These are phyloP conservation scores for Flaveria linearis DNA, from an alignment of 129 eudicot genomes.

Conservation along the genomic window DNA sequence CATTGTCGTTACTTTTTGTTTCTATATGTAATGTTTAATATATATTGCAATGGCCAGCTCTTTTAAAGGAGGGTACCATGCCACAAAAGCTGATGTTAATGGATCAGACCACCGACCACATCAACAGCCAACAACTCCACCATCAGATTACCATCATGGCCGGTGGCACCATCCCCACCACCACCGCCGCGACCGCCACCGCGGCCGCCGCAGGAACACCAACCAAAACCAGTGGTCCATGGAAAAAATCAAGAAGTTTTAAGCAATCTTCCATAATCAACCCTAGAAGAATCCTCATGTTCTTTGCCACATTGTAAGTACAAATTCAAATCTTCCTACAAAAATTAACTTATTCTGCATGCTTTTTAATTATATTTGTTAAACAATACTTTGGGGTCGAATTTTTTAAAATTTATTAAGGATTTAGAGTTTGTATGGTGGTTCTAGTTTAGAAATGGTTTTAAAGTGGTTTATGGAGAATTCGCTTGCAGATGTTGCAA, in stretches of 20 bases:
- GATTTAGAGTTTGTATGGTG: no score
- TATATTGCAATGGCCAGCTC: slow-evolving; percentile 39
- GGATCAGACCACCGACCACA: slow-evolving; percentile 40
- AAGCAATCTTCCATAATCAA: slow-evolving; percentile 51
- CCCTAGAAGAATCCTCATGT: slow-evolving; percentile 58
- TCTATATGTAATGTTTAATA: slow-evolving; percentile 10
- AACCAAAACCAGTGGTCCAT: slow-evolving; percentile 34
- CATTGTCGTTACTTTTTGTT: slow-evolving; percentile 22
- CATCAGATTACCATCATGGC: slow-evolving; percentile 62
- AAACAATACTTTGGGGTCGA: no score
- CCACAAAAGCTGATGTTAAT: slow-evolving; percentile 56
- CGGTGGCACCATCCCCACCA: slow-evolving; percentile 31
- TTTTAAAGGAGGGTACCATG: slow-evolving; percentile 43
- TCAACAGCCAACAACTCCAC: slow-evolving; percentile 40
- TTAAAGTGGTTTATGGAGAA: no score
- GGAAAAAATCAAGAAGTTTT: slow-evolving; percentile 54
- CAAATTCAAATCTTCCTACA: not conserved
- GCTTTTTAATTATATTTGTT: no score
- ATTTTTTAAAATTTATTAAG: no score
- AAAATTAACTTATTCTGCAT: not conserved
- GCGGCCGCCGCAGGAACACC: slow-evolving; percentile 28
- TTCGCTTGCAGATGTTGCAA: no score
- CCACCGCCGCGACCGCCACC: slow-evolving; percentile 16
- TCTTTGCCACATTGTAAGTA: slow-evolving; percentile 19
- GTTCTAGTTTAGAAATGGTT: no score